These are phyloP conservation scores for Coniosporium apollinis DNA, from an alignment of 495 filamentous ascomycete genomes.

Conservation along the genomic window DNA sequence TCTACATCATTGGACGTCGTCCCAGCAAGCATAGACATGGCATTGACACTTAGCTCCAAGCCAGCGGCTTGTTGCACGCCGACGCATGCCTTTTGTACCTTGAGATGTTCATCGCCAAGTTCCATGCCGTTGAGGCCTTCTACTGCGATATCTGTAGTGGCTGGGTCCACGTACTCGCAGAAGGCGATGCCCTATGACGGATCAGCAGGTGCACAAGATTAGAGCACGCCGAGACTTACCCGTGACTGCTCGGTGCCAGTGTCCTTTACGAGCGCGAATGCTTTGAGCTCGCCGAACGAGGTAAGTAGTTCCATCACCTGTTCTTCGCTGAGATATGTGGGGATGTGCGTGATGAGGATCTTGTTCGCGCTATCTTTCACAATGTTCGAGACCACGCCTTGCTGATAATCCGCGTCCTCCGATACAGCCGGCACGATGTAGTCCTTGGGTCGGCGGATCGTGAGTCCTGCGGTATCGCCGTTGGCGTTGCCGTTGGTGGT, in stretches of 20 bases:
- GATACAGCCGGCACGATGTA: constrained; percentile 79
- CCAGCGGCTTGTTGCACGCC: constrained; percentile 80
- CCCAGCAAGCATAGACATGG: constrained; percentile 96
- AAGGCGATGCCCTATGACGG: constrained; percentile 72
- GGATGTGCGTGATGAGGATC: constrained; percentile 80
- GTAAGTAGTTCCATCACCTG: constrained; percentile 79
- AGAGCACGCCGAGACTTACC: constrained; percentile 37
- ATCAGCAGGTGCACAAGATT: constrained; percentile 11
- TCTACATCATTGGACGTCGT: constrained; percentile 58
- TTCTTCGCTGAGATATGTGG: constrained; percentile 71
- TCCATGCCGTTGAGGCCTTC: constrained; percentile 87
- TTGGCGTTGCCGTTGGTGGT: constrained; percentile 37
- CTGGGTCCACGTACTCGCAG: constrained; percentile 77
- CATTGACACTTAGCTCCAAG: constrained; percentile 88
- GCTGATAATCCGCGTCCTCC: constrained; percentile 62
- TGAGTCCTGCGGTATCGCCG: constrained; percentile 43
- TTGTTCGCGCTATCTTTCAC: constrained; percentile 91
- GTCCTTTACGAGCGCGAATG: constrained; percentile 85
- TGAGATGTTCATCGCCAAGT: constrained; percentile 69
- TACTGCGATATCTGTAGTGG: constrained; percentile 67
- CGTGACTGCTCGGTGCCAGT: constrained; percentile 68
- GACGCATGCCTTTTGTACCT: constrained; percentile 76
- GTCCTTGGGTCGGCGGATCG: constrained; percentile 84
- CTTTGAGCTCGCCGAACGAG: constrained; percentile 83
- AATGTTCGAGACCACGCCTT: constrained; percentile 57